Base-by-base conservation (phyloP, 768 basidiomycete species). In the Hortiboletus campestris region DNA sequence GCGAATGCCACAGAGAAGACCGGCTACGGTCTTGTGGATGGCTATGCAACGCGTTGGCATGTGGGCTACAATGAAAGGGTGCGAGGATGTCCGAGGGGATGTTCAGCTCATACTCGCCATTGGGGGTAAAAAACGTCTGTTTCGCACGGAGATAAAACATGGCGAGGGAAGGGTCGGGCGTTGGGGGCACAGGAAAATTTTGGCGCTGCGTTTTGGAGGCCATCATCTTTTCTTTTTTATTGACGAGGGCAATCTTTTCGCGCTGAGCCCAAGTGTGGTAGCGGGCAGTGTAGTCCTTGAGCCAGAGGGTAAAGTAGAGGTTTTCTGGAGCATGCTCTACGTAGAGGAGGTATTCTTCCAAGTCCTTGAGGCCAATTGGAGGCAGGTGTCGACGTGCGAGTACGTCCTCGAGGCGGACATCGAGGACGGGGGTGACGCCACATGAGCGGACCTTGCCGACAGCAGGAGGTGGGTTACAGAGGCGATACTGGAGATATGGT, bases 241-340 rank as follows among this genome's bases (percentile, higher is more conserved):
- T 68, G 32, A 55, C 12, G 51, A 60, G 60, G 34, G 64, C 49
- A 34, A 45, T 39, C 41, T 69, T 67, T 55, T 68, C 69, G 59
- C 68, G 68, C 13, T 65, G 68, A 0, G 60, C 63, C 80, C 80
- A 81, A 0, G 65, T 67, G 2, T 71, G 67, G 62, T 81, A 80
- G 29, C 77, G 76, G 2, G 67, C 61, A 12, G 80, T 84, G 62
- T 91, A 91, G 60, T 91, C 89, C 57, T 82, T 82, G 31, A 91
- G 75, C 89, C 89, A 91, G 47, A 91, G 81, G n/a, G 81, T 79
- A 65, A 91, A 91, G 64, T 91, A 91, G 80, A 92, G 78, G 65
- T 91, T 91, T 69, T 91, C 89, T 22, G 87, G 83, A 45, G 79
- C 78, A 52, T 79, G 79, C 61, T 92, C 91, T 51, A 88, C 87